These are phyloP conservation scores for Zygosaccharomyces sapae DNA, from an alignment of 1,139 yeast genomes.

Conservation along the genomic window DNA sequence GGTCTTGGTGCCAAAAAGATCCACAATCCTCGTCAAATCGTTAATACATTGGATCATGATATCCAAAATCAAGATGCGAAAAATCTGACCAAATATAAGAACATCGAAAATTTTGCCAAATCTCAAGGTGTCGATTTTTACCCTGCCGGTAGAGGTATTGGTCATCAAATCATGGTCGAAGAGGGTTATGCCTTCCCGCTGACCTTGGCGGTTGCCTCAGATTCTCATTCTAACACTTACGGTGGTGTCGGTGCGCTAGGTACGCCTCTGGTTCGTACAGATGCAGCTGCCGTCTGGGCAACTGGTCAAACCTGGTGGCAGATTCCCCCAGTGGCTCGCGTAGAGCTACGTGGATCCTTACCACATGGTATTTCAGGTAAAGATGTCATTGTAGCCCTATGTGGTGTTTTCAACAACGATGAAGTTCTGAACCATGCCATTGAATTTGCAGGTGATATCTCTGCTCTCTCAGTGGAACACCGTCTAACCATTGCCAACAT, in stretches of 20 bases:
- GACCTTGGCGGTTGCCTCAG: constrained; percentile 91
- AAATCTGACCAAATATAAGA: constrained; percentile 79
- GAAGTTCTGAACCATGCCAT: constrained; percentile 97
- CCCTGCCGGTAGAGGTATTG: constrained; percentile 98
- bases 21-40: constrained; percentile 82
- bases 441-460: constrained; percentile 85
- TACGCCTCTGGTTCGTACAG: constrained; percentile 96
- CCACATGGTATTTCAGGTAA: constrained; percentile 91
- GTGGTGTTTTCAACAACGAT: constrained; percentile 93
- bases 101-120: constrained; percentile 83
- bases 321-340: constrained; percentile 97
- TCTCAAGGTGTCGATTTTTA: constrained; percentile 94
- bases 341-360: constrained; percentile 74
- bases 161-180: constrained; percentile 98
- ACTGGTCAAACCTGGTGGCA: constrained; percentile 99
- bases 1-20: constrained; percentile 87
- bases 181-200: constrained; percentile 98
- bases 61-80: constrained; percentile 89
- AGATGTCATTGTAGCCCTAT: constrained; percentile 91
- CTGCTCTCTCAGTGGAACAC: constrained; percentile 75
- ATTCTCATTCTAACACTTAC: constrained; percentile 94
- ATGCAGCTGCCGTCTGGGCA: constrained; percentile 99
- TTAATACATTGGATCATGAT: constrained; percentile 94
- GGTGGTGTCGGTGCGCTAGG: constrained; percentile 97
- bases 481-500: constrained; percentile 94